Conservation (phyloP, 495 filamentous ascomycete species). For the Hypomontagnella monticulosa region DNA sequence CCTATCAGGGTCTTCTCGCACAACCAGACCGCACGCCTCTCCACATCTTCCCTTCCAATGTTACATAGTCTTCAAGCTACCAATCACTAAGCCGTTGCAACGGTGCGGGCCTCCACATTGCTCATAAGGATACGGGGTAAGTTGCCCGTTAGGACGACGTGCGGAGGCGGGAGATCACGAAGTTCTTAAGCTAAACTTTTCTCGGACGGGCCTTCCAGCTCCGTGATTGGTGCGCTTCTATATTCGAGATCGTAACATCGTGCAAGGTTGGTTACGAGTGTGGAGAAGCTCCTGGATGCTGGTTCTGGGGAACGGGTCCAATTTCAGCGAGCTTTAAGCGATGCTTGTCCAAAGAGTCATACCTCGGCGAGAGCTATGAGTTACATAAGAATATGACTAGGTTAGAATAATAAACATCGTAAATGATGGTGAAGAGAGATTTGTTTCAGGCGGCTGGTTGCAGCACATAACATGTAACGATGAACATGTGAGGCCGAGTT, state of each 20-base stretch:
- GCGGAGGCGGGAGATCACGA: conserved; percentile 26
- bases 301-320: conserved; percentile 22
- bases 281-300: conserved; percentile 22
- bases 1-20: conserved; percentile 19
- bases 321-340: conserved; percentile 22
- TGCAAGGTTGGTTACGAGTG: conserved; percentile 11
- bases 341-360: conserved; percentile 7
- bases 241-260: conserved; percentile 17
- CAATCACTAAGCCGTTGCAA: conserved; percentile 28
- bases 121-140: conserved; percentile 26
- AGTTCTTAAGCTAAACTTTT: conserved; percentile 10
- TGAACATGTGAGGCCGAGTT: no score
- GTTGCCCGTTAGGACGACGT: conserved; percentile 17
- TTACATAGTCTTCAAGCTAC: conserved; percentile 23
- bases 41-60: conserved; percentile 24
- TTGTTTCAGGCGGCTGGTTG: no score
- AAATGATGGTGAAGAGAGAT: no score
- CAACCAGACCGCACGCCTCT: conserved; percentile 17
- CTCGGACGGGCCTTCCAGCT: conserved; percentile 33
- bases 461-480: no score
- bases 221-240: conserved; percentile 33
- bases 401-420: not conserved
- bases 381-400: not conserved
- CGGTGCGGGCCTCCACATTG: conserved; percentile 27
- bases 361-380: not conserved